Evolutionary conservation across 352 stramenopile genomes (phyloP), one percentile per base, ranked within the genome.

Genomic region (Pythium grandisporangium): DNA sequence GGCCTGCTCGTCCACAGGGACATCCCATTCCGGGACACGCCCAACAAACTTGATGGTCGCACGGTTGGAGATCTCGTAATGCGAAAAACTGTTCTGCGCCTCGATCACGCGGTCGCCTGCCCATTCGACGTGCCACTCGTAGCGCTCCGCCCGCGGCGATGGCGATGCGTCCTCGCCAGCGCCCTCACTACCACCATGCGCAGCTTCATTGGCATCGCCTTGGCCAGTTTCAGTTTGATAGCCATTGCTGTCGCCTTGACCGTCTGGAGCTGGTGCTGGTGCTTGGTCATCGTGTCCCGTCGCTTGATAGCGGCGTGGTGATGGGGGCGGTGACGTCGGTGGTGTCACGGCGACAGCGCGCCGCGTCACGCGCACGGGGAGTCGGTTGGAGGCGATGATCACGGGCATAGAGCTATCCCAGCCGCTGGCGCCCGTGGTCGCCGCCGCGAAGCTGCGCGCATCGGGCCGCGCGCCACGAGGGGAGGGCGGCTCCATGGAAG

Each of bases 41-140:
- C 76, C 76, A 11, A 89, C 71, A 23, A 89, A 89, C 46, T 82
- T 83, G 48, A 89, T 66, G n/a, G 55, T 70, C 4, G 66, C 66
- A 23, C 64, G 66, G 30, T 76, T 51, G 32, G 73, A 79, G 36
- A 89, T 66, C 44, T 86, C 72, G 30, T 77, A 58, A 44, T 85
- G 73, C 21, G 72, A 89, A 26, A 89, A 72, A 20, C 67, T 74
- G 53, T 86, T 84, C 39, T 76, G 66, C 16, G 73, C 69, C 45
- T 86, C 76, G 23, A 89, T 76, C 39, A 89, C 67, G 47, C 66
- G 70, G 60, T 89, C 71, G 19, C 72, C 72, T 0, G 70, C 72
- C 75, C 75, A 89, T 42, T 87, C 68, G 11, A 82, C 66, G 17
- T 53, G 34, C 68, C 72, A 85, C 22, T 71, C 52, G 32, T 30